Base-by-base conservation (phyloP, 169 alveolate genomes). In the Plasmodium gallinaceum region DNA sequence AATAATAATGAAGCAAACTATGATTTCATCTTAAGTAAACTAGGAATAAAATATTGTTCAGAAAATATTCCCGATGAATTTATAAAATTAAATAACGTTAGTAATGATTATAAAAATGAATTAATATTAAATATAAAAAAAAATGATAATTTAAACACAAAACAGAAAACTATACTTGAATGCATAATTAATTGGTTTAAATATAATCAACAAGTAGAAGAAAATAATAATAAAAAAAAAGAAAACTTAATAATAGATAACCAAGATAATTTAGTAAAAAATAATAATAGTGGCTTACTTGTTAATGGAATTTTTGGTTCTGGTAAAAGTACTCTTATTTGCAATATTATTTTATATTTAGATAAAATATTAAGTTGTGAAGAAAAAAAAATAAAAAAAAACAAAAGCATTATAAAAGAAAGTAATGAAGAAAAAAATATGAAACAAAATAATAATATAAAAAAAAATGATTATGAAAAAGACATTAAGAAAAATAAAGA, bases 271-370 rank as follows among this genome's bases (percentile, higher is more conserved):
- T n/a, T n/a, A n/a, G n/a, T n/a, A n/a, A n/a, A 65, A n/a, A 26
- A 42, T n/a, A 65, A 57, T 5, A 70, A 26, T 16, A 39, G 52
- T 48, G 48, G 70, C 52, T 45, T 76, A 26, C 70, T 76, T n/a
- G 89, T 76, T 42, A 76, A 76, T 43, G 89, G 89, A 1, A 76
- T 76, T 14, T 76, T 76, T 22, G 89, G 89, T 14, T 76, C 89
- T 7, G 89, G 89, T 5, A 76, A 76, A 42, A 76, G 89, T 58
- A 76, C 89, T 10, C 70, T 76, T 32, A 76, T 76, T 12, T 76
- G 89, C 16, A 62, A 76, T 9, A 43, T 43, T 16, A 62, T 76
- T 48, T 26, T 24, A 39, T 76, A 64, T 45, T 58, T 76, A 18
- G 57, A 76, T 45, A 64, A 76, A 42, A 22, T 76, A 57, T 57